phyloP scores from a whole-genome alignment of 306 rosid species.

The Castanospermum australe region DNA sequence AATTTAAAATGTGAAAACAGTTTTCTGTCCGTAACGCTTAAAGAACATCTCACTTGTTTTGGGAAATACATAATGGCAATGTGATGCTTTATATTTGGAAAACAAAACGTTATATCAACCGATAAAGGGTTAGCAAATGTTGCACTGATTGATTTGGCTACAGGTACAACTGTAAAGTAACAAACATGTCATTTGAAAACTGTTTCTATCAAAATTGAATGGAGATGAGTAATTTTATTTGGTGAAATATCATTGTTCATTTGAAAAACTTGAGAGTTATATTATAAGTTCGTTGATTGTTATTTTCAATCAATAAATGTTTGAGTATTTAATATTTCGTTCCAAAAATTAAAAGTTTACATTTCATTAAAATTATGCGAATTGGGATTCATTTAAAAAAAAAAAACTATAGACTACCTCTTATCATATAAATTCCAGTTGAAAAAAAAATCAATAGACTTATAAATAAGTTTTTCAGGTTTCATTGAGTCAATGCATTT shows the following conservation, averaged over 20 bases:
- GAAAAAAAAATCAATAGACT: neutral
- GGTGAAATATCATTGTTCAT: constrained; percentile 15
- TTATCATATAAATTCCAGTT: neutral
- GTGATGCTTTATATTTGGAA: neutral
- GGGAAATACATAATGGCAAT: neutral
- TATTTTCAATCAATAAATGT: neutral
- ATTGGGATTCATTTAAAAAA: neutral
- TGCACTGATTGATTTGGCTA: neutral
- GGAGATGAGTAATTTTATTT: neutral
- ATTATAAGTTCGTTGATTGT: neutral
- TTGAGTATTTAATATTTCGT: neutral
- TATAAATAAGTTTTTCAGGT: neutral
- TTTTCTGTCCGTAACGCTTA: neutral
- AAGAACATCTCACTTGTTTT: neutral
- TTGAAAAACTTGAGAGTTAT: neutral
- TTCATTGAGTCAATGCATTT: neutral
- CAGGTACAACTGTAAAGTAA: neutral
- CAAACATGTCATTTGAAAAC: neutral
- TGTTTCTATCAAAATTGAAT: neutral
- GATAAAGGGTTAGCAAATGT: neutral
- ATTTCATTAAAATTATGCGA: neutral
- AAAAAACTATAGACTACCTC: neutral
- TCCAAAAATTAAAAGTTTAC: neutral
- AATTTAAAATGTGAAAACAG: neutral
- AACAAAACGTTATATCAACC: constrained; percentile 11